These are phyloP conservation scores for Ustilago hordei DNA, from an alignment of 1,284 basidiomycete genomes.

Conservation along the genomic window DNA sequence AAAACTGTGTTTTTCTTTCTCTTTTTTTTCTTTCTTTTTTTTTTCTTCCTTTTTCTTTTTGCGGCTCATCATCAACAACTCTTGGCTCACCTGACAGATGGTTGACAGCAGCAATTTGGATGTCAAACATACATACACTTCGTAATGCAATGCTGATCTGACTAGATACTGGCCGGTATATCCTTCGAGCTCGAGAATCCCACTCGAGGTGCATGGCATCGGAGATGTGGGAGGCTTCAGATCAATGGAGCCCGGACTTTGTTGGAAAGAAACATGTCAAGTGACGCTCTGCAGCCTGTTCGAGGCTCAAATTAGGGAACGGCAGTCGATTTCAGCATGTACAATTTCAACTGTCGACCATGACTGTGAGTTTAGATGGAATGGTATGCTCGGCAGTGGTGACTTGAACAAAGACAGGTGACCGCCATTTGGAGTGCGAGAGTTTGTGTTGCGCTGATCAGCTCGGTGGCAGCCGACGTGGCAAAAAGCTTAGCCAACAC, in stretches of 20 bases:
- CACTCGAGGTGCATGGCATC: too few species aligned
- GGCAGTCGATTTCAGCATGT: neutral
- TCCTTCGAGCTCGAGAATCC: too few species aligned
- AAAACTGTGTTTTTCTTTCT: neutral
- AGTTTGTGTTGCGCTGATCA: neutral
- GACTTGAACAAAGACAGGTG: neutral
- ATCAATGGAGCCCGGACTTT: neutral
- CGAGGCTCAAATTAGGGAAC: neutral
- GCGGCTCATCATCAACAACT: neutral
- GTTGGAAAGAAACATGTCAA: neutral
- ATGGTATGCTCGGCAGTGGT: neutral
- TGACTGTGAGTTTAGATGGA: neutral
- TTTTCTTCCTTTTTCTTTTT: neutral
- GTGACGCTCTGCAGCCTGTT: neutral
- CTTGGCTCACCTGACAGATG: too few species aligned
- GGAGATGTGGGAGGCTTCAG: neutral
- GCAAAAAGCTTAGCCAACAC: conserved; percentile 10
- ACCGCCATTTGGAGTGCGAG: neutral
- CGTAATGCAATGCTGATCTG: too few species aligned
- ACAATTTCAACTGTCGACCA: neutral
- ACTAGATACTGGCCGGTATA: too few species aligned
- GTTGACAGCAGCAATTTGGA: too few species aligned
- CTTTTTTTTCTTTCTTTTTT: too few species aligned
- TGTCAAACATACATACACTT: too few species aligned
- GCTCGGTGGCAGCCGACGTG: conserved; percentile 1